These are phyloP conservation scores for Aspergillus nanangensis DNA, from an alignment of 495 filamentous ascomycete species.

Conservation along the genomic window DNA sequence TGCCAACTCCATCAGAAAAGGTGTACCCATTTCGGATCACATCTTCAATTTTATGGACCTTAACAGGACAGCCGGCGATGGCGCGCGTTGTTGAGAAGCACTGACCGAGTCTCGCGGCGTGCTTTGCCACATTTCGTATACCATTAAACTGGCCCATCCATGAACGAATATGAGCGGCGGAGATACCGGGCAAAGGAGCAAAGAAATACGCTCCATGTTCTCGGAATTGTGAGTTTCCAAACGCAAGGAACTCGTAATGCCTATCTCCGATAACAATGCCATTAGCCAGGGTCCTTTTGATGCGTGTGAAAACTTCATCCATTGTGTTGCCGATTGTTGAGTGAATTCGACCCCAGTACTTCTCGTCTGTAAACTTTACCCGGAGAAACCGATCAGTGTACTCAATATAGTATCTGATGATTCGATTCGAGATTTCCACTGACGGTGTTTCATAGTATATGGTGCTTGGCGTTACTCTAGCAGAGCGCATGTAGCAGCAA, in stretches of 20 bases:
- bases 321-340: constrained; percentile 49
- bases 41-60: constrained; percentile 52
- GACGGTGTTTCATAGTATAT: constrained; percentile 72
- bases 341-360: constrained; percentile 55
- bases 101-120: constrained; percentile 84
- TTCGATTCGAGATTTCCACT: constrained; percentile 83
- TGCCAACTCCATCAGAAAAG: constrained; percentile 94
- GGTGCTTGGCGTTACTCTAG: constrained; percentile 75
- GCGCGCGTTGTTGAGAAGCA: constrained; percentile 91
- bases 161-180: constrained; percentile 68
- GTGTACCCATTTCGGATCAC: constrained; percentile 58
- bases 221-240: constrained; percentile 91
- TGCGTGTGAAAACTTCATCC: constrained; percentile 69
- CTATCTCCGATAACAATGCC: constrained; percentile 80
- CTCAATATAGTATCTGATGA: constrained; percentile 66
- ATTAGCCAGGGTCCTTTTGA: constrained; percentile 65
- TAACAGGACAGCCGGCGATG: constrained; percentile 41
- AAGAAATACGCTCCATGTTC: constrained; percentile 94
- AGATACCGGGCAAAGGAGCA: constrained; percentile 53
- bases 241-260: constrained; percentile 87
- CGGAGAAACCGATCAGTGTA: constrained; percentile 82
- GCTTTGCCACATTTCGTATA: constrained; percentile 76
- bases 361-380: constrained; percentile 86
- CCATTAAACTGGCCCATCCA: constrained; percentile 88
- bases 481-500: constrained; percentile 71